Evolutionary conservation across 768 basidiomycete species (phyloP).

Genomic region (Boletus vinaceobasis): DNA sequence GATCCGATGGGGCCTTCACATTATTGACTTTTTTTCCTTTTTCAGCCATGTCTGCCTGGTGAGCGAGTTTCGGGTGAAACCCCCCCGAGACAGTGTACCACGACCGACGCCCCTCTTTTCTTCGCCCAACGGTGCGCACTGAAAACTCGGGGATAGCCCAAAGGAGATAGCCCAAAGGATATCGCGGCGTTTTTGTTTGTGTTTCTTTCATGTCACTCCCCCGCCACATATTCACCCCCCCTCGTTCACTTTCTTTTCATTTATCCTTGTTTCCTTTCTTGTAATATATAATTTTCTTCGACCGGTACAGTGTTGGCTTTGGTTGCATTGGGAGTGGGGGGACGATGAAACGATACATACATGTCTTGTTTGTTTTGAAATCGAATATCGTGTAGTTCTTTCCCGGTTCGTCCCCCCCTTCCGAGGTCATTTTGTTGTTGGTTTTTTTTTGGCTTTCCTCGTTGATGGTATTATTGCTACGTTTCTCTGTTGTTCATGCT

Average conservation of each 20-base stretch:
- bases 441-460: not conserved
- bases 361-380: conserved; percentile 14
- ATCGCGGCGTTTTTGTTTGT: not conserved
- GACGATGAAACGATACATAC: conserved; percentile 17
- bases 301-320: conserved; percentile 27
- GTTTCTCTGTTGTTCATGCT: not conserved
- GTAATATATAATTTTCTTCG: conserved; percentile 25
- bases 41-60: conserved; percentile 69
- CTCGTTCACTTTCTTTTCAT: conserved; percentile 16
- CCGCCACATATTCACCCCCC: conserved; percentile 5
- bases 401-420: not conserved
- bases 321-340: conserved; percentile 21
- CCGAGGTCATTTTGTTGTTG: not conserved
- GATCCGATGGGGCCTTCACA: conserved; percentile 1
- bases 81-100: conserved; percentile 48
- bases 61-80: conserved; percentile 77
- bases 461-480: not conserved
- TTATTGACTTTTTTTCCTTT: conserved; percentile 6
- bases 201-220: not conserved
- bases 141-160: conserved; percentile 3
- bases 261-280: conserved; percentile 23
- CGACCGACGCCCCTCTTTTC: conserved; percentile 40
- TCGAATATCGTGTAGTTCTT: conserved; percentile 12
- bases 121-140: conserved; percentile 36
- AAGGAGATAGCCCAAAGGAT: conserved; percentile 10